phyloP scores from a whole-genome alignment of 176 grass and related monocot species.

The Dactylis glomerata region DNA sequence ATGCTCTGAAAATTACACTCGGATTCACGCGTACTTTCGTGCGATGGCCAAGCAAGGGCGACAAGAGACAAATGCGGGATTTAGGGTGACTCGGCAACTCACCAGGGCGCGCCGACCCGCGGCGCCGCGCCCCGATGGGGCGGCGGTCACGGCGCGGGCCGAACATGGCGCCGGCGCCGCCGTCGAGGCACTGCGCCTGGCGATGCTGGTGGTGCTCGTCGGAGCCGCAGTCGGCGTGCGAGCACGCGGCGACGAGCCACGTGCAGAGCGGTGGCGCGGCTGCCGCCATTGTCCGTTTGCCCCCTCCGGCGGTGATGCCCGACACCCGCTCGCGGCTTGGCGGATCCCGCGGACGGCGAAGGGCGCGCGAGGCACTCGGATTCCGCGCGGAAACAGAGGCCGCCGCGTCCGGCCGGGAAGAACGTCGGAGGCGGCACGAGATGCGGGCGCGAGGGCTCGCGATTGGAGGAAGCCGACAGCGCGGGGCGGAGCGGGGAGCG shows the following conservation, averaged over 20 bases:
- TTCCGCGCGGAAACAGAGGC: background rate
- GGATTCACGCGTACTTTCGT: conserved; percentile 34
- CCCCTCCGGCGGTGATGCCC: background rate
- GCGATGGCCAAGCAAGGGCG: conserved; percentile 29
- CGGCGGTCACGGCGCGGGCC: conserved; percentile 34
- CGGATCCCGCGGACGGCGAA: conserved; percentile 18
- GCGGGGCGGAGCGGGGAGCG: background rate
- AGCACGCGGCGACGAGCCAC: conserved; percentile 72
- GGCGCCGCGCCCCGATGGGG: conserved; percentile 35
- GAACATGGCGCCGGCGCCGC: conserved; percentile 23
- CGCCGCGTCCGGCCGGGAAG: background rate
- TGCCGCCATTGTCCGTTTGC: conserved; percentile 46
- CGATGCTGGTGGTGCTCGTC: conserved; percentile 19
- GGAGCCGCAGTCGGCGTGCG: conserved; percentile 47
- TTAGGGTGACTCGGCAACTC: background rate
- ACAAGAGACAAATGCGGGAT: conserved; percentile 33
- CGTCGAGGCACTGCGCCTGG: conserved; percentile 25
- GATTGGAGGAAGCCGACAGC: background rate
- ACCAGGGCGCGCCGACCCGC: conserved; percentile 39
- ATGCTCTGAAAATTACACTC: conserved; percentile 43
- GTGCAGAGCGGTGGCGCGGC: conserved; percentile 64
- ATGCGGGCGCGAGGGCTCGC: conserved; percentile 17
- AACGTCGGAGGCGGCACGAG: conserved; percentile 22
- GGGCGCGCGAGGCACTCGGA: background rate
- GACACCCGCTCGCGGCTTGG: background rate